Conservation (phyloP, 2,329 filamentous ascomycete genomes). For the Fusarium sp. region DNA sequence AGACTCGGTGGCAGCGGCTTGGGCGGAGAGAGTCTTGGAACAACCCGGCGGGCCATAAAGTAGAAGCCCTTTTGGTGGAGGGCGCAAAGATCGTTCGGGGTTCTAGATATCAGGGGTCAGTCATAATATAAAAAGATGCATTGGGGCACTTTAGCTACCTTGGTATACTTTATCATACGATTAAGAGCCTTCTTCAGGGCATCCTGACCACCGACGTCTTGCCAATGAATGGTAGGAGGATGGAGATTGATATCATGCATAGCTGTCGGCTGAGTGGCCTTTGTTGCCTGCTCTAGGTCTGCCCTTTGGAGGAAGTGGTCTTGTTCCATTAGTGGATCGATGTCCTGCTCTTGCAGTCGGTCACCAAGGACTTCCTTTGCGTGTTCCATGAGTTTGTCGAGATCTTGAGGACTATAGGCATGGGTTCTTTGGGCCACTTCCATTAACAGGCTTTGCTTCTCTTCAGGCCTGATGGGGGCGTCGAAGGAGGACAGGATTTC, state of each 20-base stretch:
- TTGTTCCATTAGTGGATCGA: constrained; percentile 21
- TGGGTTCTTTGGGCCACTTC: constrained; percentile 83
- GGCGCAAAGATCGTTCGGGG: constrained; percentile 60
- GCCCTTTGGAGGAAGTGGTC: constrained; percentile 54
- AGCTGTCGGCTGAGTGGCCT: constrained; percentile 82
- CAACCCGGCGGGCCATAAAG: constrained; percentile 95
- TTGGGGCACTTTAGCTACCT: constrained; percentile 43
- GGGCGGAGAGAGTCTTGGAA: constrained; percentile 93
- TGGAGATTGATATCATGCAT: constrained; percentile 93
- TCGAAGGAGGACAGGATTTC: constrained; percentile 80
- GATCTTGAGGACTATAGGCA: constrained; percentile 87
- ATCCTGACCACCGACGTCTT: constrained; percentile 89
- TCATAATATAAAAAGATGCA: not conserved
- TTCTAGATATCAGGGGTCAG: constrained; percentile 39
- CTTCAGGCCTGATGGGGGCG: constrained; percentile 62
- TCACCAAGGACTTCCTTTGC: constrained; percentile 49
- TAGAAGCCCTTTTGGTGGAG: constrained; percentile 84
- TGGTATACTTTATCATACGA: constrained; percentile 63
- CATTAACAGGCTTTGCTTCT: constrained; percentile 68
- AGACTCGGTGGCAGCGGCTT: constrained; percentile 91
- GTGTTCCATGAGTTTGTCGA: constrained; percentile 72
- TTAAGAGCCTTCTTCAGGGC: constrained; percentile 77
- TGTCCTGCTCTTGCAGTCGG: constrained; percentile 44
- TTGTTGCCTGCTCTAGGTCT: constrained; percentile 77
- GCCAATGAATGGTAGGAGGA: constrained; percentile 88